Conservation (phyloP, 2,329 filamentous ascomycete genomes). For the Albophoma yamanashiensis region DNA sequence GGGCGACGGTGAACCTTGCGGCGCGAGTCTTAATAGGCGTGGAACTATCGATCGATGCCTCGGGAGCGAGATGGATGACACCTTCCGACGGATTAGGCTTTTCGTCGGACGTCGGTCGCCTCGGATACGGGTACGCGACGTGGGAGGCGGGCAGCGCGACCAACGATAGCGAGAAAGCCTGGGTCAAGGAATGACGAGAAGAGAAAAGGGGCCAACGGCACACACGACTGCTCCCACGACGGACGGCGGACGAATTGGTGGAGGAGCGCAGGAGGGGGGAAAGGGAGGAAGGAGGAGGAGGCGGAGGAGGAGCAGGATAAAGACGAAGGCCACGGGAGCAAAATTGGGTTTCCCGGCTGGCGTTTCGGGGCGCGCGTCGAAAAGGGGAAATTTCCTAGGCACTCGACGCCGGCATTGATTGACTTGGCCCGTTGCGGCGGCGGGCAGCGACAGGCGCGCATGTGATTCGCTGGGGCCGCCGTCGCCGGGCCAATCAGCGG, state of each 20-base stretch:
- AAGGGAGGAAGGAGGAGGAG: constrained; percentile 15
- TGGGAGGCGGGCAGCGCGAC: not conserved
- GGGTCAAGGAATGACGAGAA: constrained; percentile 2
- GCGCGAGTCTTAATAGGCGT: not conserved
- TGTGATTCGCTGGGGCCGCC: constrained; percentile 19
- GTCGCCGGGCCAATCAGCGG: constrained; percentile 10
- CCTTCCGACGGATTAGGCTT: not conserved
- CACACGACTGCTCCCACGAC: constrained; percentile 13
- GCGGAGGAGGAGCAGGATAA: constrained; percentile 14
- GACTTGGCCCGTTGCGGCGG: not conserved
- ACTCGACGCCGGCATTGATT: not conserved
- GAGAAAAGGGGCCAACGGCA: constrained; percentile 3
- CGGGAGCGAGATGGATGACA: not conserved
- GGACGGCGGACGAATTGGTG: constrained; percentile 3
- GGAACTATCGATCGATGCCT: not conserved
- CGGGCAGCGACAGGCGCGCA: constrained; percentile 7
- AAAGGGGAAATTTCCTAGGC: constrained; percentile 25
- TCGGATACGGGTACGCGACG: constrained; percentile 1
- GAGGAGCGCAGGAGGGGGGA: constrained; percentile 1
- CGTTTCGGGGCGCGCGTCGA: constrained; percentile 10
- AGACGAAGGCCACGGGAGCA: constrained; percentile 5
- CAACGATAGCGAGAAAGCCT: not conserved
- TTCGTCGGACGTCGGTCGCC: not conserved
- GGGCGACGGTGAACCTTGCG: constrained; percentile 4
- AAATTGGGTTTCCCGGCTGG: not conserved